These are phyloP conservation scores for Diophrys sp. DNA, from an alignment of 73 alveolate genomes.

Conservation along the genomic window DNA sequence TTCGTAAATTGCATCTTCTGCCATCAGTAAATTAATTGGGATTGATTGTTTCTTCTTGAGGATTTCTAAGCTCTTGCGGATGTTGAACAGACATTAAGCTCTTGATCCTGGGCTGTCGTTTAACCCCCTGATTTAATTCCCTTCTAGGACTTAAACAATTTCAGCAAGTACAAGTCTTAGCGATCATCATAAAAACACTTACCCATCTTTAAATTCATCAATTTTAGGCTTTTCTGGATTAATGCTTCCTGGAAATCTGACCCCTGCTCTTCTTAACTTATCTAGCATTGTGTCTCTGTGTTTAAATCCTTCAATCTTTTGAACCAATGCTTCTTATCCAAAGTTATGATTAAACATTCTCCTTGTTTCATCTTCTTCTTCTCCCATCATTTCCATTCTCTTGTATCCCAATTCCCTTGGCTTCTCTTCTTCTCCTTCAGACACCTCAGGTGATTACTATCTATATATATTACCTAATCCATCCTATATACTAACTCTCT, in stretches of 20 bases:
- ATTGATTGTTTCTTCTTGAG: conserved; percentile 51
- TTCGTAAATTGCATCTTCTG: conserved; percentile 45
- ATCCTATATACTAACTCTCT: too few relatives aligned
- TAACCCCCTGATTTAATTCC: conserved; percentile 14
- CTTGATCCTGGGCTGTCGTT: conserved; percentile 25
- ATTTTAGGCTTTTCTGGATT: conserved; percentile 9
- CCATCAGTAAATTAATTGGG: conserved; percentile 38
- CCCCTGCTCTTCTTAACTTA: background rate
- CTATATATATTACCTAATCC: background rate
- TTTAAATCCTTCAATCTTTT: background rate
- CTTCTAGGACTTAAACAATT: conserved; percentile 30
- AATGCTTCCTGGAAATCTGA: background rate
- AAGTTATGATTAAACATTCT: background rate
- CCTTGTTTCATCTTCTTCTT: background rate
- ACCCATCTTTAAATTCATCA: conserved; percentile 47
- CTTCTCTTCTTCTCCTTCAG: background rate
- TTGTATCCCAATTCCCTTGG: too few relatives aligned
- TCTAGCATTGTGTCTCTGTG: background rate
- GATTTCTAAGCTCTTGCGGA: conserved; percentile 37
- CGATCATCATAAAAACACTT: background rate
- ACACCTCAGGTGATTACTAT: background rate
- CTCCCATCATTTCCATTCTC: background rate
- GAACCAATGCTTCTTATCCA: background rate
- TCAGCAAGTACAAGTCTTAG: conserved; percentile 37
- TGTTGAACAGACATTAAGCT: conserved; percentile 50